These are phyloP conservation scores for Psidium friedrichsthalianum DNA, from an alignment of 345 rosid species.

Conservation along the genomic window DNA sequence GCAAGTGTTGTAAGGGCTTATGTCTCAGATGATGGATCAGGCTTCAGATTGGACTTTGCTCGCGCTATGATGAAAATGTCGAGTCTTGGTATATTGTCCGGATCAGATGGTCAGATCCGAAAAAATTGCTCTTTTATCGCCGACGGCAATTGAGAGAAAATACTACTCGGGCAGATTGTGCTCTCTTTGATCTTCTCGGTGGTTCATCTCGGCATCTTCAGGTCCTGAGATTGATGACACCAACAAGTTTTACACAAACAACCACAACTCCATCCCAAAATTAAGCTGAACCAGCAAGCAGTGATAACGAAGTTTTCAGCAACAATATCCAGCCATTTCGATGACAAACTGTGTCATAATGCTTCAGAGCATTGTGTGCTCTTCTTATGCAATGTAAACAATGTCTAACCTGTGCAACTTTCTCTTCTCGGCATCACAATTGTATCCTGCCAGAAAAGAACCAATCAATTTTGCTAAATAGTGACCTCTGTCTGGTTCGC, in stretches of 20 bases:
- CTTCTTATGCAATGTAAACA: background rate
- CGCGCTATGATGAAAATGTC: conserved; percentile 43
- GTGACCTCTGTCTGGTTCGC: background rate
- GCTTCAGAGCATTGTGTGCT: background rate
- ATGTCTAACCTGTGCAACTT: background rate
- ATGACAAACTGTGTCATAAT: background rate
- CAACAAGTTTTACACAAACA: background rate
- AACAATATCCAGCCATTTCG: background rate
- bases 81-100: conserved; percentile 17
- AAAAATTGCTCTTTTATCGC: conserved; percentile 1
- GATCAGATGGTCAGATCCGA: conserved; percentile 19
- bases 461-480: background rate
- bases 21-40: conserved; percentile 22
- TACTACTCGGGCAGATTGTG: background rate
- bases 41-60: conserved; percentile 29
- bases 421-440: background rate
- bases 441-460: background rate
- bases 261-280: background rate
- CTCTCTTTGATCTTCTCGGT: background rate
- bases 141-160: background rate
- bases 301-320: background rate
- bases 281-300: background rate
- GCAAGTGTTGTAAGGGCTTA: conserved; percentile 18
- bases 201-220: background rate
- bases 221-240: background rate